Conservation (phyloP, 2,329 filamentous ascomycete species). For the Neofusicoccum parvum region DNA sequence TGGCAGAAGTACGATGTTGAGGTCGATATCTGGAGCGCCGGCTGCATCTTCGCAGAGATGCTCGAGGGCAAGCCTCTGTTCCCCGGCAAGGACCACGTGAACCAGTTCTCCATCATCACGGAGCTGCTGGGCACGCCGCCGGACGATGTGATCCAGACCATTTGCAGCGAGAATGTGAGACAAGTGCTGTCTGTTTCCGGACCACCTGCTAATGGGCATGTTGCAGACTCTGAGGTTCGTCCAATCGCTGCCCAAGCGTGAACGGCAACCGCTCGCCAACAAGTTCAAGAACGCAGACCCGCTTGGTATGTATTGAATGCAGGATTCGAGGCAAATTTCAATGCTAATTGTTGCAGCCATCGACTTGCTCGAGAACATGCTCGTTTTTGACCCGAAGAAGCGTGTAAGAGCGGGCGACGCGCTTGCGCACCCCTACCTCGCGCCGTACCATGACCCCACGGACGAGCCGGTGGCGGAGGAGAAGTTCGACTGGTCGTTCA, state of each 20-base stretch:
- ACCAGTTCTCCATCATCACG: constrained; percentile 99
- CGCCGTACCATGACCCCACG: constrained; percentile 94
- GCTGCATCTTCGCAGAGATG: constrained; percentile 99
- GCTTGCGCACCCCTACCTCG: constrained; percentile 88
- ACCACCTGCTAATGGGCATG: constrained; percentile 27
- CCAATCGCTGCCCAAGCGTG: constrained; percentile 92
- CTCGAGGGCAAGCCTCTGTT: constrained; percentile 97
- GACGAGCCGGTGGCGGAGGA: constrained; percentile 95
- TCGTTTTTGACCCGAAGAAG: constrained; percentile 98
- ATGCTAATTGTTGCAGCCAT: constrained; percentile 61
- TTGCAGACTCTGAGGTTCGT: constrained; percentile 89
- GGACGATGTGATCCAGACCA: constrained; percentile 97
- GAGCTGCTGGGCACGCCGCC: constrained; percentile 94
- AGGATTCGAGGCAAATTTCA: neutral
- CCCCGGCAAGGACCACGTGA: constrained; percentile 98
- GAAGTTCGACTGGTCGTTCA: constrained; percentile 99
- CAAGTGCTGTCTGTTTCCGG: constrained; percentile 3
- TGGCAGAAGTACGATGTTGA: constrained; percentile 99
- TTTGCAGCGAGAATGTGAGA: constrained; percentile 94
- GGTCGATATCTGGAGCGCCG: constrained; percentile 98
- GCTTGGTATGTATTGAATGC: constrained; percentile 60
- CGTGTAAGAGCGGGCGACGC: constrained; percentile 85
- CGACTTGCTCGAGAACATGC: constrained; percentile 92
- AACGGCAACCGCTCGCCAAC: constrained; percentile 79
- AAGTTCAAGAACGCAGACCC: constrained; percentile 97